Evolutionary conservation across 2,329 filamentous ascomycete genomes (phyloP).

Genomic region (Phialophora tarda): DNA sequence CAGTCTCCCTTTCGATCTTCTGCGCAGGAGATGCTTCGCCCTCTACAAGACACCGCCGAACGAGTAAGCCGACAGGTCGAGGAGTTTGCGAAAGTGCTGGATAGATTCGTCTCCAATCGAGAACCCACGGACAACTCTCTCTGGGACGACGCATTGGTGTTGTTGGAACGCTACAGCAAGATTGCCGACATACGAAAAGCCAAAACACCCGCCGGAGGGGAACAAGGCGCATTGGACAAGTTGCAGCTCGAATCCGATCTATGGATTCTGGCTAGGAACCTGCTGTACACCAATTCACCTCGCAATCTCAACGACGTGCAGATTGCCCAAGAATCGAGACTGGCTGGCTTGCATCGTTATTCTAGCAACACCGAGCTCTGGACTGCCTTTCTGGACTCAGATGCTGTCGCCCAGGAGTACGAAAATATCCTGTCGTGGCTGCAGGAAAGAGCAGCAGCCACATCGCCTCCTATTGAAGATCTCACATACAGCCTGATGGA

Average conservation of each 20-base stretch:
- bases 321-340: conserved; percentile 48
- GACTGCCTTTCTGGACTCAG: conserved; percentile 74
- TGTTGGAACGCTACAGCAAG: conserved; percentile 69
- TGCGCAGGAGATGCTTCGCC: conserved; percentile 60
- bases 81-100: conserved; percentile 80
- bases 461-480: conserved; percentile 71
- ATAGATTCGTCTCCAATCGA: conserved; percentile 65
- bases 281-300: conserved; percentile 73
- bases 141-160: conserved; percentile 69
- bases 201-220: conserved; percentile 36
- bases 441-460: conserved; percentile 71
- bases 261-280: conserved; percentile 70
- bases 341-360: conserved; percentile 59
- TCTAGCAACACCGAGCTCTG: conserved; percentile 68
- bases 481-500: conserved; percentile 77
- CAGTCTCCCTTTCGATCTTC: conserved; percentile 33
- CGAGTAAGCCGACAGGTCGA: conserved; percentile 81
- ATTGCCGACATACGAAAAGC: conserved; percentile 56
- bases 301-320: conserved; percentile 49
- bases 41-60: conserved; percentile 68
- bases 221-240: conserved; percentile 58
- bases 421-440: conserved; percentile 84
- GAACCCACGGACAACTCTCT: conserved; percentile 46
- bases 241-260: conserved; percentile 86
- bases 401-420: conserved; percentile 77